Base-by-base conservation (phyloP, 345 rosid species). In the Lepidium sativum region DNA sequence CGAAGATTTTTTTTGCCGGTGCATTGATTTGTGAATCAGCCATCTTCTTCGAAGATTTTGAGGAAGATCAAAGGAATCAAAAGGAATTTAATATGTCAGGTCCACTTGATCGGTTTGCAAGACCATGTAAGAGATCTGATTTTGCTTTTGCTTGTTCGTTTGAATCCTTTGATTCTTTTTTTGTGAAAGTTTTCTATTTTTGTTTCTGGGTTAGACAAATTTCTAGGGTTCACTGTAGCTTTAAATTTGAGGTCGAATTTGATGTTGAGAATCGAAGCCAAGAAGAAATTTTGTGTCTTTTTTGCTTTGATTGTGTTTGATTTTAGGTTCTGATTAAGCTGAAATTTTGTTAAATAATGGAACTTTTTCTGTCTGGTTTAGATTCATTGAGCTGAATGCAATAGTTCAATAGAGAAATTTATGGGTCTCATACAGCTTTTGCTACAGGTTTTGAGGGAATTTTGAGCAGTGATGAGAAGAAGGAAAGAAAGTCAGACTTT, bases 31-130 rank as follows among this genome's bases (percentile, higher is more conserved):
- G 33, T 70, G 63, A 68, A 68, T 77, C 49, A 64, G 66, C 69
- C 60, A 65, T 58, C 60, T 57, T 65, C 65, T 64, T 27, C 51
- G 34, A 50, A 50, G 49, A 3, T 32, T 35, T 38, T 38, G 53
- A 5, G 65, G 34, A 27, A 60, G 42, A 55, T 53, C 49, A 35
- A 45, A 70, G 11, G 48, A 55, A 54, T 53, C 61, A 40, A 10
- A 27, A 25, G 56, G 45, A 60, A 45, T 52, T 18, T 79, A 75
- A 72, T 27, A 92, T 94, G 99, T 94, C 99, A 54, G 97, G 97
- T 41, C 99, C 96, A 6, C 87, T 94, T 44, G 99, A 94, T 83
- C 95, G 95, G 25, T 87, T 86, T 53, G 97, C 99, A 2, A 80
- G 97, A 64, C 98, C 98, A 63, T 92, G 98, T 92, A 77, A 92